These are phyloP conservation scores for Rhizopogon vulgaris DNA, from an alignment of 768 basidiomycete genomes.

Conservation along the genomic window DNA sequence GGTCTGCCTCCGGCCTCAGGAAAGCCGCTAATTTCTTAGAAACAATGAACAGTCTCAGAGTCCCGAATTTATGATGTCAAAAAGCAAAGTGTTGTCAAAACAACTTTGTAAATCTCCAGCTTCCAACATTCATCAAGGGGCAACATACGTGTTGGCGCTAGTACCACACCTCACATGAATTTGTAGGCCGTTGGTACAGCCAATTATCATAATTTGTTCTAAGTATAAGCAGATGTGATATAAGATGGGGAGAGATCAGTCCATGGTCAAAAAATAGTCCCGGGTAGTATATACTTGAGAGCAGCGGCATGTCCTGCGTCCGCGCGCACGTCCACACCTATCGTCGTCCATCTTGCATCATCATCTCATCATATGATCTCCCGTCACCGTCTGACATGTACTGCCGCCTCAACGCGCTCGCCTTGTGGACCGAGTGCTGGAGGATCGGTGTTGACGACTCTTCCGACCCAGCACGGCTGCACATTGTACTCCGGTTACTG, in stretches of 20 bases:
- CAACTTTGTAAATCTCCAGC: too few relatives aligned
- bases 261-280: conserved; percentile 1
- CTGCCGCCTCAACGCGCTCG: conserved; percentile 53
- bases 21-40: neutral
- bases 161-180: too few relatives aligned
- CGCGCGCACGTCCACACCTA: neutral
- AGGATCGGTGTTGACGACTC: conserved; percentile 53
- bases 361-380: conserved; percentile 42
- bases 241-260: conserved; percentile 3
- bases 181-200: neutral
- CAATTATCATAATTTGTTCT: conserved; percentile 3
- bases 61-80: too few relatives aligned
- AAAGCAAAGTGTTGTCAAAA: too few relatives aligned
- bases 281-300: conserved; percentile 18
- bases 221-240: conserved; percentile 6
- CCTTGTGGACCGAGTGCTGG: conserved; percentile 32
- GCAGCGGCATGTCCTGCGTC: neutral
- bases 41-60: too few relatives aligned
- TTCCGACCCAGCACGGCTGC: conserved; percentile 43
- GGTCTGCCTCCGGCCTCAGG: neutral
- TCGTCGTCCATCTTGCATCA: conserved; percentile 31
- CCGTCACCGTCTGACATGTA: conserved; percentile 40
- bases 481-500: conserved; percentile 45
- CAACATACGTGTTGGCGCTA: too few relatives aligned
- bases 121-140: too few relatives aligned